Percentiles rank a stretch among this genome's conserved stretches.
phyloP scores from a whole-genome alignment of 805 yeast species.

The Yarrowia keelungensis region DNA sequence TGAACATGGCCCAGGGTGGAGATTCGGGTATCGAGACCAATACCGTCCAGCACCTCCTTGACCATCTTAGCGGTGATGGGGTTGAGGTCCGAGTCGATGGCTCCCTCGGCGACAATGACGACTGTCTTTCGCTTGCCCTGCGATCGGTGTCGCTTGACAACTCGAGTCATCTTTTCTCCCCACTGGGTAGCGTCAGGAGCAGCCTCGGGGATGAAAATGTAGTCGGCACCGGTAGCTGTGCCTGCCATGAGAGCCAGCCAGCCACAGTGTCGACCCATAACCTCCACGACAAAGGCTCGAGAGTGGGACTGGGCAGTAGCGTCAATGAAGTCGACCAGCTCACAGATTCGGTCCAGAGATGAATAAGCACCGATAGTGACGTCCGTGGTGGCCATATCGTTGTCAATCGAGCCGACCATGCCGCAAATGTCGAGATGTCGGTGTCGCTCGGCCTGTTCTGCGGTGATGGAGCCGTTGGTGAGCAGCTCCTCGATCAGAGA shows the following conservation, averaged over 20 bases:
- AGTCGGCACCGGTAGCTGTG: conserved; percentile 95
- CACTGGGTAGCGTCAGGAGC: conserved; percentile 79
- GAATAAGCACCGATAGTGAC: conserved; percentile 97
- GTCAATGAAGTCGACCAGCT: conserved; percentile 94
- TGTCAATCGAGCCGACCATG: conserved; percentile 94
- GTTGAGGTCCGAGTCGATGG: conserved; percentile 78
- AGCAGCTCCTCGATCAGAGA: conserved; percentile 76
- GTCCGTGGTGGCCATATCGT: conserved; percentile 97
- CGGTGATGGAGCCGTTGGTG: conserved; percentile 61
- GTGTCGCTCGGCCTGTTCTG: conserved; percentile 65
- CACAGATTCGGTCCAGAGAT: conserved; percentile 89
- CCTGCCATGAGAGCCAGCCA: conserved; percentile 99
- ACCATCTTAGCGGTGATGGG: conserved; percentile 85
- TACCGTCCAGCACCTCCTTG: conserved; percentile 70
- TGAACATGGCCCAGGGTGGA: conserved; percentile 98
- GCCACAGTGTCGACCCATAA: conserved; percentile 99
- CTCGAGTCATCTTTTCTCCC: conserved; percentile 78
- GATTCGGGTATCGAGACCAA: conserved; percentile 92
- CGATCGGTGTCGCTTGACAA: conserved; percentile 78
- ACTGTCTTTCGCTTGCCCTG: conserved; percentile 94
- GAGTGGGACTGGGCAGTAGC: conserved; percentile 98
- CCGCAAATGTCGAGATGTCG: conserved; percentile 86
- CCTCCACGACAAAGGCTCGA: conserved; percentile 96
- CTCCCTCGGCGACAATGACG: conserved; percentile 98
- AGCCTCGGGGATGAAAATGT: conserved; percentile 90